Base-by-base conservation (phyloP, 2,329 filamentous ascomycete genomes). In the Diaporthe destruens region DNA sequence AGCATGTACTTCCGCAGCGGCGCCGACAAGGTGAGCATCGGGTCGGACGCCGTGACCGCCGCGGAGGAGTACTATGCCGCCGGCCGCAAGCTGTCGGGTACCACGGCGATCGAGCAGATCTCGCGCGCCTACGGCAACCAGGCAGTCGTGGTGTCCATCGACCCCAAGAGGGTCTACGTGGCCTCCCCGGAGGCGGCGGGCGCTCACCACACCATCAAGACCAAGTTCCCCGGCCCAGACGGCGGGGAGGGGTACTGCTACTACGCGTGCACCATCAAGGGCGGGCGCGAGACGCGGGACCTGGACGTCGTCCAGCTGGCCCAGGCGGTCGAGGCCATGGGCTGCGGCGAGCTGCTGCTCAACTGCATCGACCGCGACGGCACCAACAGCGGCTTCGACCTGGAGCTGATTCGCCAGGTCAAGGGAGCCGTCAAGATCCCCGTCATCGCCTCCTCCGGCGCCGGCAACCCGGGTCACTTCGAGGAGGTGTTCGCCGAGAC, bases 351-450 rank as follows among this genome's bases (percentile, higher is more conserved):
- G 86, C 93, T 99, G 72, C 85, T 99, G 67, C 89, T 99, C 71
- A 99, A 99, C 84, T 98, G 95, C 85, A 99, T 99, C 79, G 96
- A 99, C 85, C 94, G 93, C 80, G 96, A 99, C 81, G 96, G 96
- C 69, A 96, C 94, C 71, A 98, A 97, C 84, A 93, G 90, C 77
- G 96, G 96, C 1, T 99, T 98, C 80, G 96, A 99, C 82, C 87
- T 98, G 12, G 96, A 98, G 85, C 87, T 99, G 71, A 94, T 99
- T 78, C 85, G 88, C 66, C 93, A 95, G 80, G 96, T 98, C 73
- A 99, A 99, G 84, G 85, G 80, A n/a, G 90, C 93, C 23, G 89
- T 98, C 75, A 93, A 88, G 80, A 98, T 99, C 76, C 96, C 96
- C 8, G 96, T 99, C 65, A 97, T 99, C 83, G 95, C 96, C 18